These are phyloP conservation scores for Aspergillus bertholletiae DNA, from an alignment of 495 filamentous ascomycete species.

Conservation along the genomic window DNA sequence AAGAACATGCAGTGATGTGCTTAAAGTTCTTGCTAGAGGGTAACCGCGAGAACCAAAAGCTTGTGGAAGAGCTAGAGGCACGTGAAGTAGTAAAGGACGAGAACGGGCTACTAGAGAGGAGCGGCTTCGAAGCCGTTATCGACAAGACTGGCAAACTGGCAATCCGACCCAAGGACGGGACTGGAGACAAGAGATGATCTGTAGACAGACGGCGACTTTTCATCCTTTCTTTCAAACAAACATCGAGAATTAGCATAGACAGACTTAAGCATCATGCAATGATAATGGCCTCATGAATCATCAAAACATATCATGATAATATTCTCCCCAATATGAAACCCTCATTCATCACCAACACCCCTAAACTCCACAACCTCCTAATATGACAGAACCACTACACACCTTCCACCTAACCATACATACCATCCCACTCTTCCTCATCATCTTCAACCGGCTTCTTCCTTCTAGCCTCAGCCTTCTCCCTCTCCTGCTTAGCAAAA, in stretches of 20 bases:
- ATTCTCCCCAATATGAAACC: not conserved
- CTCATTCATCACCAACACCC: not conserved
- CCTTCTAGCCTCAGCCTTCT: slow-evolving; percentile 50
- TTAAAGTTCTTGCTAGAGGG: slow-evolving; percentile 86
- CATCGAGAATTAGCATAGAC: not conserved
- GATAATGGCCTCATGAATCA: not conserved
- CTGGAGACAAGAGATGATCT: slow-evolving; percentile 2
- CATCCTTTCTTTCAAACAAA: not conserved
- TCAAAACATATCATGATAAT: not conserved
- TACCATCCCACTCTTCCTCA: slow-evolving; percentile 66
- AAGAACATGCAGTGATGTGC: slow-evolving; percentile 88
- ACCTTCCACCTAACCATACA: slow-evolving; percentile 58
- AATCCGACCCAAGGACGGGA: slow-evolving; percentile 30
- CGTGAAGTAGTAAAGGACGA: slow-evolving; percentile 49
- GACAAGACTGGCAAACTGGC: slow-evolving; percentile 49
- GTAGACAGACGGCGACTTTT: not conserved
- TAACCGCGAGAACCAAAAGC: slow-evolving; percentile 71
- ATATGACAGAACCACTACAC: not conserved
- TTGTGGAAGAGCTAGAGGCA: slow-evolving; percentile 64
- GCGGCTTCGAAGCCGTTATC: slow-evolving; percentile 52
- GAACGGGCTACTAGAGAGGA: slow-evolving; percentile 42
- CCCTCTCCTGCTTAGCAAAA: slow-evolving; percentile 68
- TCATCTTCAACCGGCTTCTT: slow-evolving; percentile 57
- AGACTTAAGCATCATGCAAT: not conserved
- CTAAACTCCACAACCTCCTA: not conserved